Base-by-base conservation (phyloP, 768 basidiomycete genomes). In the Lactifluus echinatus region DNA sequence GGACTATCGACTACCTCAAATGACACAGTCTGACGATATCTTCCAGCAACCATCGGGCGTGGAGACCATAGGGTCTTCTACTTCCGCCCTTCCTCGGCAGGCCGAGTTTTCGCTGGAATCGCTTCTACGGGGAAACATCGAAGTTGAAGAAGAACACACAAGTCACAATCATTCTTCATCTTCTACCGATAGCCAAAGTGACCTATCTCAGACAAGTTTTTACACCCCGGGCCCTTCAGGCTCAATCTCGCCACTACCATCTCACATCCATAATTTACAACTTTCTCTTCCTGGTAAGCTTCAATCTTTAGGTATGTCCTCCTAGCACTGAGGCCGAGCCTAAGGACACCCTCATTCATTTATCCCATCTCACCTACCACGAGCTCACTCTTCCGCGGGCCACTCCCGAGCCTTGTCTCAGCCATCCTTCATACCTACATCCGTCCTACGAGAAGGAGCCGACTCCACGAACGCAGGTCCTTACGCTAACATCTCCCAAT, bases 11-110 rank as follows among this genome's bases (percentile, higher is more conserved):
- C 11, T 39, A 11, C 23, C 31, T 49, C 47, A 42, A 21, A 43
- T 10, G 26, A 36, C 33, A 29, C 48, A 10, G n/a, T n/a, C n/a
- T 42, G 2, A 11, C 12, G 4, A 36, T 10, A 44, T 8, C 3
- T 50, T 34, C 15, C 51, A 42, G 11, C 39, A 23, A 26, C 56
- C 50, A 37, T 45, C 50, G 34, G 45, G 51, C 42, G 51, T 46
- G 52, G 57, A 49, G n/a, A 34, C 37, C 11, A 33, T n/a, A 24
- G 26, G 8, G 21, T 17, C 19, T 11, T 2, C 26, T 10, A 26
- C 10, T 11, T 28, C 40, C 19, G n/a, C 50, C 4, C 17, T 45
- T 15, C 49, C 24, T 37, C 14, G 26, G 19, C 49, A 37, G 15
- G n/a, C 50, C 10, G 28, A 15, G 28, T 8, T 23, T 51, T 50